These are phyloP conservation scores for Posidonia oceanica DNA, from an alignment of 116 monocot genomes.

Conservation along the genomic window DNA sequence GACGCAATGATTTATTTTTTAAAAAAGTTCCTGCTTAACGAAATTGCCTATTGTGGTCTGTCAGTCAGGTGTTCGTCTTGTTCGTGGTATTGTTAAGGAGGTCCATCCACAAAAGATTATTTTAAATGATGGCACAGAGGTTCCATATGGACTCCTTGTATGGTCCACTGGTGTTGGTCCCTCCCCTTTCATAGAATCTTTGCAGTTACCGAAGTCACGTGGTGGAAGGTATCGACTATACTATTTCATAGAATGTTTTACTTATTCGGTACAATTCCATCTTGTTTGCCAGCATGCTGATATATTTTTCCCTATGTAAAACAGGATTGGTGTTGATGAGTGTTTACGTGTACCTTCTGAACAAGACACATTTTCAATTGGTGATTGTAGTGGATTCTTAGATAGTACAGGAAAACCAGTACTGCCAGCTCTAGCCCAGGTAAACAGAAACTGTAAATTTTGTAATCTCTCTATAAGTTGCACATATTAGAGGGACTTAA, in stretches of 20 bases:
- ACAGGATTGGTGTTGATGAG: conserved; percentile 72
- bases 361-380: conserved; percentile 67
- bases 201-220: conserved; percentile 46
- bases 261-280: too few relatives aligned
- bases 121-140: conserved; percentile 46
- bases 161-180: conserved; percentile 96
- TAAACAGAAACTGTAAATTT: not conserved
- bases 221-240: conserved; percentile 49
- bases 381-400: conserved; percentile 70
- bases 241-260: too few relatives aligned
- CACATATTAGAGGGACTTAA: not conserved
- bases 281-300: too few relatives aligned
- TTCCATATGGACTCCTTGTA: conserved; percentile 71
- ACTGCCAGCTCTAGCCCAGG: conserved; percentile 76
- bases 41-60: not conserved
- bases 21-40: too few relatives aligned
- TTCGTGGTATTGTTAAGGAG: conserved; percentile 73
- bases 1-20: too few relatives aligned
- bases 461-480: not conserved
- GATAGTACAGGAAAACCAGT: conserved; percentile 52
- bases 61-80: conserved; percentile 65
- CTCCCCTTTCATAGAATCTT: conserved; percentile 47
- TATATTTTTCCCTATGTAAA: not conserved
- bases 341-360: conserved; percentile 63
- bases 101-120: conserved; percentile 37